A percentile compares a stretch with the other conserved stretches of the same genome.
Conservation (phyloP, 2,329 filamentous ascomycete species). For the Cladosporium sp. region DNA sequence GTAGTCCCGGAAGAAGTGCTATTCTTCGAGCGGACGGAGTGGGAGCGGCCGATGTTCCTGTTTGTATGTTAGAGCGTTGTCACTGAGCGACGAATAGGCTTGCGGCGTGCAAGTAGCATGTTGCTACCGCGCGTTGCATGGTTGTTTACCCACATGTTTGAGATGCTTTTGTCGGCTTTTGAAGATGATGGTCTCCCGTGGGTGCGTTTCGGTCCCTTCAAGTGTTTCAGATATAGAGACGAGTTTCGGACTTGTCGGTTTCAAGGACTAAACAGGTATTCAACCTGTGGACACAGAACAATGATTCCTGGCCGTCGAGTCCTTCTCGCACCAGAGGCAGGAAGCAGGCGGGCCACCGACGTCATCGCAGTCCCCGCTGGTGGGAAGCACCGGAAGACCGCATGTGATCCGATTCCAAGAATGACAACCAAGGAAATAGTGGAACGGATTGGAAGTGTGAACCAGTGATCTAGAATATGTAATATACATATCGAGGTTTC, state of each 20-base stretch:
- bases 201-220: not conserved
- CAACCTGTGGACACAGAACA: too few relatives aligned
- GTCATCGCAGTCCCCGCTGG: too few relatives aligned
- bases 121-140: conserved; percentile 2
- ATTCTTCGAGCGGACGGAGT: conserved; percentile 67
- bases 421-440: too few relatives aligned
- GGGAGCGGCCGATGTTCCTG: conserved; percentile 50
- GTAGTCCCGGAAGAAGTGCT: conserved; percentile 43
- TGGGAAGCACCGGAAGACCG: too few relatives aligned
- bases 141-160: conserved; percentile 10
- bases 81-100: not conserved
- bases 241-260: not conserved
- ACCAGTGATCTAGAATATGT: too few relatives aligned
- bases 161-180: not conserved
- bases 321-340: too few relatives aligned
- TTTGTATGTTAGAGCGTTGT: not conserved
- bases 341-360: too few relatives aligned
- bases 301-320: too few relatives aligned
- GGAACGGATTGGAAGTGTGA: too few relatives aligned
- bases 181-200: not conserved
- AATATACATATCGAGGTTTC: too few relatives aligned
- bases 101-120: not conserved
- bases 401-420: too few relatives aligned
- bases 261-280: not conserved
- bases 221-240: not conserved